Conservation (phyloP, 2,329 filamentous ascomycete species). For the Phialophora tarda region DNA sequence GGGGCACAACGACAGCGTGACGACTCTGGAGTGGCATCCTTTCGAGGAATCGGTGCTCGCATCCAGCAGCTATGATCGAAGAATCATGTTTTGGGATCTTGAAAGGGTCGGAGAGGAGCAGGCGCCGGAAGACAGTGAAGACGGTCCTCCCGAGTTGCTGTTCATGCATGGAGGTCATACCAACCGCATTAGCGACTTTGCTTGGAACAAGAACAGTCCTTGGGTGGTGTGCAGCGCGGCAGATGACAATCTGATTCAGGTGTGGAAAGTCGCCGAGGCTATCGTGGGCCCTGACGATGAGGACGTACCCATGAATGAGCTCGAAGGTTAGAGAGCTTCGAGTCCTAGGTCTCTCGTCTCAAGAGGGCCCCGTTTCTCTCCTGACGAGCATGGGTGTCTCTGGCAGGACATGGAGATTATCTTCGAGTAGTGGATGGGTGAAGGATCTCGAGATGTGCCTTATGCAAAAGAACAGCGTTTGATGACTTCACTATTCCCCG, state of each 20-base stretch:
- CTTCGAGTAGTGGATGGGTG: not conserved
- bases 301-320: conserved; percentile 76
- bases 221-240: conserved; percentile 96
- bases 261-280: conserved; percentile 85
- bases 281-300: conserved; percentile 74
- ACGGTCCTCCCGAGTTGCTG: conserved; percentile 92
- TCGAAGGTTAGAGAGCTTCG: conserved; percentile 57
- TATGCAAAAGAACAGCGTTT: not conserved
- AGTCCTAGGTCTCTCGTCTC: not conserved
- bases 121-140: conserved; percentile 89
- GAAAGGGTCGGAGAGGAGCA: conserved; percentile 92
- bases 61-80: conserved; percentile 88
- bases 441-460: not conserved
- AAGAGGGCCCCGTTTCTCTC: not conserved
- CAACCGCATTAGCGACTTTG: conserved; percentile 94
- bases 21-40: conserved; percentile 93
- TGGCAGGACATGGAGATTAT: not conserved
- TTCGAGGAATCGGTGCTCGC: conserved; percentile 86
- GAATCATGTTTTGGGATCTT: conserved; percentile 96
- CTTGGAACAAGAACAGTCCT: conserved; percentile 95
- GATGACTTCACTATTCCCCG: not conserved
- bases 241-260: conserved; percentile 94
- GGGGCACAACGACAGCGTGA: conserved; percentile 86
- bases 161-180: conserved; percentile 99
- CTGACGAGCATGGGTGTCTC: not conserved